phyloP scores from a whole-genome alignment of 2,329 filamentous ascomycete species.

The Aspergillus sp. region DNA sequence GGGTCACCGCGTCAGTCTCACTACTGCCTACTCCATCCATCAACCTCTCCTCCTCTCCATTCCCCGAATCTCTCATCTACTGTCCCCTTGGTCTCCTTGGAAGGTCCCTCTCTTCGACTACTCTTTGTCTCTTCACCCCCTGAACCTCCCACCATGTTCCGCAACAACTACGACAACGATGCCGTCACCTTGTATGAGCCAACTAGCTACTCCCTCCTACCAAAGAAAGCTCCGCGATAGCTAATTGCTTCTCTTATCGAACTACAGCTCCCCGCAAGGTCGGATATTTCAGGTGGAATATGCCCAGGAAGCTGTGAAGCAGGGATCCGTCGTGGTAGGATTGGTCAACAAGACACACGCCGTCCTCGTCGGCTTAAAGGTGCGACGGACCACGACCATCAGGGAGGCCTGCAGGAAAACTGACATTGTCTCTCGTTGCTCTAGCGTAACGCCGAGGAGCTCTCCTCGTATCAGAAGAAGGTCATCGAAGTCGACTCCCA shows the following conservation, averaged over 20 bases:
- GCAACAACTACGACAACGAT: slow-evolving; percentile 99
- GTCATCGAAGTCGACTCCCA: slow-evolving; percentile 95
- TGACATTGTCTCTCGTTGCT: neutral
- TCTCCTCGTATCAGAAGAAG: slow-evolving; percentile 99
- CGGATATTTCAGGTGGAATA: slow-evolving; percentile 99
- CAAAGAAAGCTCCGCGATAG: slow-evolving; percentile 12
- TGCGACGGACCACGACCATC: slow-evolving; percentile 38
- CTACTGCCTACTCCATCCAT: slow-evolving; percentile 27
- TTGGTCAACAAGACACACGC: slow-evolving; percentile 97
- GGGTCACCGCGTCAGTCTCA: slow-evolving; percentile 32
- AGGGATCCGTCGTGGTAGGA: slow-evolving; percentile 95
- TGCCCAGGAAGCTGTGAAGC: slow-evolving; percentile 97
- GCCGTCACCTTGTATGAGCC: slow-evolving; percentile 86
- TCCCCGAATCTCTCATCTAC: neutral
- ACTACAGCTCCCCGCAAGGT: slow-evolving; percentile 85
- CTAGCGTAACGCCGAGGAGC: slow-evolving; percentile 96
- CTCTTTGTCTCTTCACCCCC: slow-evolving; percentile 4
- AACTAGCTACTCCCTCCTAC: slow-evolving; percentile 37
- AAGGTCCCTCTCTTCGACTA: slow-evolving; percentile 13
- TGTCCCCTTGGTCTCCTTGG: slow-evolving; percentile 16
- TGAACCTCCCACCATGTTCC: slow-evolving; percentile 67
- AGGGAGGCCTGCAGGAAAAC: neutral
- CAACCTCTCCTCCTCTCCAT: slow-evolving; percentile 8
- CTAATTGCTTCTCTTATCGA: slow-evolving; percentile 3
- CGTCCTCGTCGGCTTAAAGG: slow-evolving; percentile 95